Percentiles rank a stretch among this genome's conserved stretches.
phyloP scores from a whole-genome alignment of 345 rosid genomes.

The Microcos paniculata region DNA sequence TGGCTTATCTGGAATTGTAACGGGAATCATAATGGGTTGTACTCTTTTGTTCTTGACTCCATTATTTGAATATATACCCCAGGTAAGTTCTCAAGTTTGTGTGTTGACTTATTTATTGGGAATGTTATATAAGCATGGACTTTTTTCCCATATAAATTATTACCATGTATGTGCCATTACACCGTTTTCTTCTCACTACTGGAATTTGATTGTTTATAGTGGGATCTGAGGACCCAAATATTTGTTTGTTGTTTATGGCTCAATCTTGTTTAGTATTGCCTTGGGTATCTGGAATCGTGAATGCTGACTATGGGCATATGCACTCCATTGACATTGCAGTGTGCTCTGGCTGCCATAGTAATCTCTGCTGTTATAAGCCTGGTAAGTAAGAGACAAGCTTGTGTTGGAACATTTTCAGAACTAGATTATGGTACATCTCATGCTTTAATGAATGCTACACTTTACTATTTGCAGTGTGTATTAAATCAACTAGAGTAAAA shows the following conservation, averaged over 20 bases:
- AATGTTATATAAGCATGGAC: not conserved
- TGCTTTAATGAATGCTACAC: not conserved
- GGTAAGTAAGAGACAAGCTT: slow-evolving; percentile 47
- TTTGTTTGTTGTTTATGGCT: not conserved
- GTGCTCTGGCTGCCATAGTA: slow-evolving; percentile 96
- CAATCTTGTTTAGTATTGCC: not conserved
- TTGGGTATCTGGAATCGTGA: not conserved
- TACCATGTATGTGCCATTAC: not conserved
- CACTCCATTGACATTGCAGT: slow-evolving; percentile 46
- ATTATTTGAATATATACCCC: slow-evolving; percentile 82
- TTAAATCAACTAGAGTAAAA: not conserved
- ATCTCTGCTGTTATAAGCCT: slow-evolving; percentile 90
- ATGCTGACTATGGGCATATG: slow-evolving; percentile 27
- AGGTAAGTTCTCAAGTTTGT: slow-evolving; percentile 48
- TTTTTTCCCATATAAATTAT: not conserved
- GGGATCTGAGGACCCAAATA: not conserved
- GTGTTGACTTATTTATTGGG: not conserved
- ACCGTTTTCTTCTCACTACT: not conserved
- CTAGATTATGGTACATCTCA: not conserved
- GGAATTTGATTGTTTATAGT: not conserved
- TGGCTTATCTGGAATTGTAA: slow-evolving; percentile 78
- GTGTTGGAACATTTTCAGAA: not conserved
- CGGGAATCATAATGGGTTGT: slow-evolving; percentile 83
- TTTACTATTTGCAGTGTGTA: not conserved
- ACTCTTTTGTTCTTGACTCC: slow-evolving; percentile 87